A percentile compares a stretch with the other conserved stretches of the same genome.
phyloP scores from a whole-genome alignment of 192 early-diverging fungal species.

The Umbelopsis vinacea region DNA sequence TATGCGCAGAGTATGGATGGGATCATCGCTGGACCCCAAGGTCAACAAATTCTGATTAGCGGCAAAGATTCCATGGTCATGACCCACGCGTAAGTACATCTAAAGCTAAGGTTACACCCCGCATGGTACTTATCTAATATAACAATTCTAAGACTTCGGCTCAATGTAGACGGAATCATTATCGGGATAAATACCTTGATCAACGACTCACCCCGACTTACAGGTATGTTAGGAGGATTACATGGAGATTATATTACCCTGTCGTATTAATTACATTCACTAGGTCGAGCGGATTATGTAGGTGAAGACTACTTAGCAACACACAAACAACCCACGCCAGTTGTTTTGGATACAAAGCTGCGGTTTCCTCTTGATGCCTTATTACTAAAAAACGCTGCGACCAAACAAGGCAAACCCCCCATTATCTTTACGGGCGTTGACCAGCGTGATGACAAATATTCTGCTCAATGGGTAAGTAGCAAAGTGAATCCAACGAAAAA shows the following conservation, averaged over 20 bases:
- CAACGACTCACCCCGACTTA: background rate
- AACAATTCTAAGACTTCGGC: background rate
- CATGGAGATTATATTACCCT: background rate
- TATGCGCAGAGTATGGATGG: constrained; percentile 13
- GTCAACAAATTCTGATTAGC: background rate
- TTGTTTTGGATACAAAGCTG: constrained; percentile 4
- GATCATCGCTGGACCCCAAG: background rate
- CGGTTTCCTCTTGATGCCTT: background rate
- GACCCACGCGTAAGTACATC: constrained; percentile 8
- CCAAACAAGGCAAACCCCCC: background rate
- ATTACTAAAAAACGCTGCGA: background rate
- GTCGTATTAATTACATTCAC: too few species aligned
- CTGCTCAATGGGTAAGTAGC: background rate
- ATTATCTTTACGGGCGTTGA: background rate
- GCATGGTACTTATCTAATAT: background rate
- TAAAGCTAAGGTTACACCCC: background rate
- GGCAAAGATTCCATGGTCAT: constrained; percentile 8
- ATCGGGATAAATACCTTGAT: constrained; percentile 15
- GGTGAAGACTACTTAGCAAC: background rate
- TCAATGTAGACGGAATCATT: constrained; percentile 4
- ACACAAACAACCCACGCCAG: background rate
- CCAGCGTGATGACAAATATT: background rate
- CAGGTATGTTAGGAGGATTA: background rate
- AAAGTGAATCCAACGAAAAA: background rate
- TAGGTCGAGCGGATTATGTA: too few species aligned